phyloP scores from a whole-genome alignment of 2,329 filamentous ascomycete genomes.

The Mollisia scopiformis region DNA sequence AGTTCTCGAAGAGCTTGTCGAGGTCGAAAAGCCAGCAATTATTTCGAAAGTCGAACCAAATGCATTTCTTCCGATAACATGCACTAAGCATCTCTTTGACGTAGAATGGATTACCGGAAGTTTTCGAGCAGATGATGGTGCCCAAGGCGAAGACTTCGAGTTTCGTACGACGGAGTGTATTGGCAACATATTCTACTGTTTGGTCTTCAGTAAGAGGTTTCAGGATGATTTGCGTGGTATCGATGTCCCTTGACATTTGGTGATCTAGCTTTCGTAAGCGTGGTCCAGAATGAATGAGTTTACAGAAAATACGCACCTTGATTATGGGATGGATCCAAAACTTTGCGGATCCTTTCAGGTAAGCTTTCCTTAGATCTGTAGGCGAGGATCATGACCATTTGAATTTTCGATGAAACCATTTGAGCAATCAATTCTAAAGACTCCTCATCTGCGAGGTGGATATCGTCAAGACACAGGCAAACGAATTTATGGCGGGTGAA shows the following conservation, averaged over 20 bases:
- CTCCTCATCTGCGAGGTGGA: slow-evolving; percentile 89
- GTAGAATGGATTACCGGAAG: slow-evolving; percentile 85
- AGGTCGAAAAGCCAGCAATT: slow-evolving; percentile 83
- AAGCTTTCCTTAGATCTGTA: slow-evolving; percentile 61
- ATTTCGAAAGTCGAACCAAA: slow-evolving; percentile 87
- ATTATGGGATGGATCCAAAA: neutral
- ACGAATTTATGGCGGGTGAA: slow-evolving; percentile 85
- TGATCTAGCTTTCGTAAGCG: neutral
- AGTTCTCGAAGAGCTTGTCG: slow-evolving; percentile 67
- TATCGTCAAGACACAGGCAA: slow-evolving; percentile 84
- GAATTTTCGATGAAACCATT: slow-evolving; percentile 77
- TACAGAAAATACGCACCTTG: neutral
- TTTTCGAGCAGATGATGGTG: slow-evolving; percentile 74
- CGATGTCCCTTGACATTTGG: slow-evolving; percentile 45
- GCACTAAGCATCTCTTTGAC: slow-evolving; percentile 87
- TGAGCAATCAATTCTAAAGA: slow-evolving; percentile 81
- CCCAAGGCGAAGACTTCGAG: slow-evolving; percentile 77
- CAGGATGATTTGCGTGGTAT: slow-evolving; percentile 71
- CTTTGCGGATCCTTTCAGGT: slow-evolving; percentile 39
- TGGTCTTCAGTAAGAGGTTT: slow-evolving; percentile 76
- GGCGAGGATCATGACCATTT: slow-evolving; percentile 65
- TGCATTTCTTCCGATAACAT: slow-evolving; percentile 81
- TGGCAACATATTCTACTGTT: slow-evolving; percentile 80
- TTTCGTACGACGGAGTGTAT: slow-evolving; percentile 73
- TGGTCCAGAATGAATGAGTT: neutral